Base-by-base conservation (phyloP, 495 filamentous ascomycete genomes). In the Cudoniella acicularis region DNA sequence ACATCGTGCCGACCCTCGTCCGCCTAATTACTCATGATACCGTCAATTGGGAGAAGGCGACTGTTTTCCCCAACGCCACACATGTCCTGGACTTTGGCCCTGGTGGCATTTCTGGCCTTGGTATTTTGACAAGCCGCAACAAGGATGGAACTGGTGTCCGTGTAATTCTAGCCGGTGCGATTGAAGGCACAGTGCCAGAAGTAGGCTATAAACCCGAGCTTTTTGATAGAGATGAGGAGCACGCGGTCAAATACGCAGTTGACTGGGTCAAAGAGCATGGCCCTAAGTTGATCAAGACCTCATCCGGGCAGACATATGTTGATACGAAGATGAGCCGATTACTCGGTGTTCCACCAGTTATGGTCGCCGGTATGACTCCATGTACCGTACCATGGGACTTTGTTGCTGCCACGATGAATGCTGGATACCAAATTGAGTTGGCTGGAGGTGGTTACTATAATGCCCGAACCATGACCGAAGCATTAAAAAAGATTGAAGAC, bases 201-300 rank as follows among this genome's bases (percentile, higher is more conserved):
- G 87, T 98, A 46, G 94, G 94, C 50, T 98, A 96, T 77, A 97
- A 97, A 76, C 87, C 94, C 0, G 94, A 98, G 73, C 77, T 98
- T 13, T 98, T 98, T 59, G 93, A 99, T 68, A 87, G 95, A 47
- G 95, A 98, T 66, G 87, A 92, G 61, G 86, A 89, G 65, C 85
- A 96, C 62, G 91, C 94, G 1, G 90, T 99, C 62, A 95, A 91
- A 70, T 98, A 87, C 71, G 94, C 95, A 24, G 85, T 91, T n/a
- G 90, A 99, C 70, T 99, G 94, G 94, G 92, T 98, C 45, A 93
- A 94, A 71, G 91, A 97, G 69, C 87, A 94, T 69, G 91, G 94
- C 17, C 94, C 94, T 2, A 85, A 84, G 51, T 81, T 98, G 43
- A 84, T 92, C 63, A 91, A 89, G 76, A 96, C 90, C 20, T 91